phyloP scores from a whole-genome alignment of 2,329 filamentous ascomycete genomes.

The Ceratocystis variospora region DNA sequence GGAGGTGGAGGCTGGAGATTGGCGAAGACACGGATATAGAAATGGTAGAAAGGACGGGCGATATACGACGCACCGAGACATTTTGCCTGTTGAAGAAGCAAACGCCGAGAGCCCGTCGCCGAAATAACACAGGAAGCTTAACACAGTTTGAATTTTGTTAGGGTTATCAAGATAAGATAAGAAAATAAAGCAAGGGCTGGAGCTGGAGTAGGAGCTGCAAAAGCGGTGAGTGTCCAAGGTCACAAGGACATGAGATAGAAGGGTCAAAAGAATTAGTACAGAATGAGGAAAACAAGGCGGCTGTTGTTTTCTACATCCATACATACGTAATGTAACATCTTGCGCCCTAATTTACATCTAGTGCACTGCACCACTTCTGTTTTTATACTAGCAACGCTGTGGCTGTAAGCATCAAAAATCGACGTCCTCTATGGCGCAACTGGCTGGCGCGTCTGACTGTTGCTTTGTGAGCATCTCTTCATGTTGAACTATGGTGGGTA shows the following conservation, averaged over 20 bases:
- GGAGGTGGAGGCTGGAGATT: neutral
- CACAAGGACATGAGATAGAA: too few relatives aligned
- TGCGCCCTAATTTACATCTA: too few relatives aligned
- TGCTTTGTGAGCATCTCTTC: constrained; percentile 24
- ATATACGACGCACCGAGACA: constrained; percentile 31
- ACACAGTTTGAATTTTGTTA: neutral
- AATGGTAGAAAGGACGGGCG: constrained; percentile 33
- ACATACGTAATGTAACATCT: too few relatives aligned
- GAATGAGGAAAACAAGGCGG: neutral
- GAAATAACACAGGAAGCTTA: neutral
- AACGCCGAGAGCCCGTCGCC: neutral
- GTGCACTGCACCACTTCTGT: neutral
- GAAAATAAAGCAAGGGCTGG: neutral
- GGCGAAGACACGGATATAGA: constrained; percentile 36
- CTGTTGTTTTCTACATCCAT: neutral
- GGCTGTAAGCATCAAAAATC: neutral
- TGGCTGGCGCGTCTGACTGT: constrained; percentile 49
- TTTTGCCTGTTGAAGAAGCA: constrained; percentile 22
- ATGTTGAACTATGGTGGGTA: neutral
- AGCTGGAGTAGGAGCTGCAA: too few relatives aligned
- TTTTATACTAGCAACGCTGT: neutral
- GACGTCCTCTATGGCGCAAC: constrained; percentile 30
- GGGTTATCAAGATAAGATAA: constrained; percentile 1
- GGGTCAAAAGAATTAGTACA: neutral
- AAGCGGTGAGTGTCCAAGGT: neutral